phyloP scores from a whole-genome alignment of 139 green algal species.

The Desmodesmus armatus region DNA sequence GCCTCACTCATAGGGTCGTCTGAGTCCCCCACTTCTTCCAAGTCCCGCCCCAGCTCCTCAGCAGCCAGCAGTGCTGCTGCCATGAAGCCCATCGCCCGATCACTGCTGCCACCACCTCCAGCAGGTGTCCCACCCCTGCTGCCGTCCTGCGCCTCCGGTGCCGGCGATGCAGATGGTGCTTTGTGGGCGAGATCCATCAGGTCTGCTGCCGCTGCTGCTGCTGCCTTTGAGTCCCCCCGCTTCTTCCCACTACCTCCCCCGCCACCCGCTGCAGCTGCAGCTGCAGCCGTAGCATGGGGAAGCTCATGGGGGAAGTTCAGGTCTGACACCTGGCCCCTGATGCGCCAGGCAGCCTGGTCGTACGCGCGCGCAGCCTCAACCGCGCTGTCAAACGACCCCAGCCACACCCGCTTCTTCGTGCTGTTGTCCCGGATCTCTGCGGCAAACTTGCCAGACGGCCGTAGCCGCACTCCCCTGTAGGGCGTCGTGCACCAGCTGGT shows the following conservation, averaged over 20 bases:
- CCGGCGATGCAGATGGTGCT: too few relatives aligned
- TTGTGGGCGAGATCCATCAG: too few relatives aligned
- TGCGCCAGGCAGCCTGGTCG: conserved; percentile 71
- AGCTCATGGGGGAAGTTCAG: conserved; percentile 70
- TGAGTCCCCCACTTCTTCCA: too few relatives aligned
- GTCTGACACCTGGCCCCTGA: conserved; percentile 65
- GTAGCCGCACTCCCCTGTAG: conserved; percentile 43
- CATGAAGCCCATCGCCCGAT: too few relatives aligned
- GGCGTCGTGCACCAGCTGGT: not conserved
- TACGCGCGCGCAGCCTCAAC: conserved; percentile 79
- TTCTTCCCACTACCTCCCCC: not conserved
- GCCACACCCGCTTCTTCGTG: conserved; percentile 62
- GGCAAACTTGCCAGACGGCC: conserved; percentile 51
- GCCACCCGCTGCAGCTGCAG: not conserved
- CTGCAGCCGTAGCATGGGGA: not conserved
- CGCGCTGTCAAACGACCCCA: conserved; percentile 79
- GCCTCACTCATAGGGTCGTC: too few relatives aligned
- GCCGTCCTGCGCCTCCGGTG: too few relatives aligned
- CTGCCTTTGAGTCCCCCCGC: not conserved
- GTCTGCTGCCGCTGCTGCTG: not conserved
- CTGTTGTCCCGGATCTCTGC: conserved; percentile 44
- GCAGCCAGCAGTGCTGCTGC: too few relatives aligned
- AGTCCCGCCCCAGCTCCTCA: too few relatives aligned
- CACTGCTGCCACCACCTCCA: too few relatives aligned
- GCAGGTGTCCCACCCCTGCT: too few relatives aligned